A percentile compares a stretch with the other conserved stretches of the same genome.
Evolutionary conservation across 805 yeast species (phyloP).

Genomic region (Kluyveromyces siamensis): DNA sequence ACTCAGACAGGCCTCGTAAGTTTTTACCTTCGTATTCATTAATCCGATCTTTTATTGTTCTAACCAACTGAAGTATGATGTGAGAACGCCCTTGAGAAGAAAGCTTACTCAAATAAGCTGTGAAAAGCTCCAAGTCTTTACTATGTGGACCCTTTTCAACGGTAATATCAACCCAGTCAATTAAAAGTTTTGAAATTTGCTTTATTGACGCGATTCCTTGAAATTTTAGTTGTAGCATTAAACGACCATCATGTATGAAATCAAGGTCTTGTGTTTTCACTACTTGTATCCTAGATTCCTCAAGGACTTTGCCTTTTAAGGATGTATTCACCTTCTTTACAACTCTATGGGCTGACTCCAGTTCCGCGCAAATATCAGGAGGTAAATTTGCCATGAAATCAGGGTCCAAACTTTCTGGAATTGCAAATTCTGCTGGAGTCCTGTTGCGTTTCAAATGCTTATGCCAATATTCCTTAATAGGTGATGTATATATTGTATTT

Average conservation of each 20-base stretch:
- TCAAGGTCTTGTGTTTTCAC: conserved; percentile 10
- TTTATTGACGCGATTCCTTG: conserved; percentile 27
- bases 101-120: conserved; percentile 26
- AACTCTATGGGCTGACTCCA: conserved; percentile 40
- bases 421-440: conserved; percentile 1
- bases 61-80: conserved; percentile 16
- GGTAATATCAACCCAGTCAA: conserved; percentile 32
- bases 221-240: conserved; percentile 26
- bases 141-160: conserved; percentile 30
- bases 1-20: conserved; percentile 18
- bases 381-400: conserved; percentile 62
- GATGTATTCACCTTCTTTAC: conserved; percentile 11
- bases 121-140: conserved; percentile 33
- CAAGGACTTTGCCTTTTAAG: conserved; percentile 5
- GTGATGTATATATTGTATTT: conserved; percentile 2
- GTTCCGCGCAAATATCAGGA: conserved; percentile 50
- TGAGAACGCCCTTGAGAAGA: conserved; percentile 21
- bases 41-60: conserved; percentile 15
- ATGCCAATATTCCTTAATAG: conserved; percentile 7
- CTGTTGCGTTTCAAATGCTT: conserved; percentile 12
- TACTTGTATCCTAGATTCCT: conserved; percentile 8
- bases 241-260: conserved; percentile 13
- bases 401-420: conserved; percentile 44
- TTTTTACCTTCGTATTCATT: conserved; percentile 5
- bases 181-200: conserved; percentile 28